Evolutionary conservation across 768 basidiomycete species (phyloP).

Genomic region (Russula sp.): DNA sequence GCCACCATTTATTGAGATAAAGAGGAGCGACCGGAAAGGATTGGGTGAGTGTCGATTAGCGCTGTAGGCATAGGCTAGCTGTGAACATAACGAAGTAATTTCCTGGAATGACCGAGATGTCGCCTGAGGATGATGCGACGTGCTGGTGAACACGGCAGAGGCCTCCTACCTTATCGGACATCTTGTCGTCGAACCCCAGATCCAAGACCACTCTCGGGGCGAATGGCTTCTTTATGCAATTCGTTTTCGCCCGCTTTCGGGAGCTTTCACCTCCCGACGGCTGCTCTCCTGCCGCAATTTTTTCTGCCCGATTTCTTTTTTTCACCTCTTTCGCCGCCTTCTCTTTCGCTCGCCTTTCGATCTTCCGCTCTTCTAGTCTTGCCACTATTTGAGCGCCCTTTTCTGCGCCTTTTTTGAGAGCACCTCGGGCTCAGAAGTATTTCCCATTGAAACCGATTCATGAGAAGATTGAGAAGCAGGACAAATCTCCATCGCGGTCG

Average conservation of each 20-base stretch:
- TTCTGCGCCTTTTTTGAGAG: constrained; percentile 79
- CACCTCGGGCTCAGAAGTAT: constrained; percentile 15
- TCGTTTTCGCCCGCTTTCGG: constrained; percentile 26
- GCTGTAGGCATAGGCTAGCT: constrained; percentile 89
- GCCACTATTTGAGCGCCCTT: constrained; percentile 66
- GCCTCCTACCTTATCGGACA: constrained; percentile 80
- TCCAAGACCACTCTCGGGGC: constrained; percentile 51
- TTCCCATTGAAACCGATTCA: neutral
- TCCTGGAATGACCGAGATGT: constrained; percentile 48
- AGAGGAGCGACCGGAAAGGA: constrained; percentile 68
- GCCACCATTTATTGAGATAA: constrained; percentile 80
- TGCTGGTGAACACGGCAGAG: neutral
- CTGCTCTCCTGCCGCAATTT: constrained; percentile 57
- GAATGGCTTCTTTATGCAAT: constrained; percentile 30
- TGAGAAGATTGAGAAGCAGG: neutral
- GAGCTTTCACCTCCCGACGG: constrained; percentile 39
- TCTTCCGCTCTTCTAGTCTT: constrained; percentile 54
- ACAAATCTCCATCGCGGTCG: neutral
- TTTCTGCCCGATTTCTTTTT: constrained; percentile 54
- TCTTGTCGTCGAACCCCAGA: constrained; percentile 79
- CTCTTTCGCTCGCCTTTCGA: constrained; percentile 70
- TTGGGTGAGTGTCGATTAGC: constrained; percentile 66
- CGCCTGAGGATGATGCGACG: neutral
- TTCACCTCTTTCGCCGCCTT: constrained; percentile 73
- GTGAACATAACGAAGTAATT: constrained; percentile 81